phyloP scores from a whole-genome alignment of 2,329 filamentous ascomycete genomes.

The Ceratocystis albifundus region DNA sequence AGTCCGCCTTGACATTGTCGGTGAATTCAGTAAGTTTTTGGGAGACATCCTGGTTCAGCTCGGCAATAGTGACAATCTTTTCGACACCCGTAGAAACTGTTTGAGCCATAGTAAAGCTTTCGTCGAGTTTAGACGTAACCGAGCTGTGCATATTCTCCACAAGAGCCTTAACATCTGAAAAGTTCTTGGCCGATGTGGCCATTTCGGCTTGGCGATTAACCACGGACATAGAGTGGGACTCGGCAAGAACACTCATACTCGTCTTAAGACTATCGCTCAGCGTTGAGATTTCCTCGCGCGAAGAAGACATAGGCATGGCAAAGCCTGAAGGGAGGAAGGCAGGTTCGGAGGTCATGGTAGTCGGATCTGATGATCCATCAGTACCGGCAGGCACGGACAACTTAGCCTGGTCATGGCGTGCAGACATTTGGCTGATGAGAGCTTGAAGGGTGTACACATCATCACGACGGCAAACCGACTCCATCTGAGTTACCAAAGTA shows the following conservation, averaged over 20 bases:
- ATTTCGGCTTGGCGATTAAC: conserved; percentile 79
- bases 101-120: conserved; percentile 61
- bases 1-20: conserved; percentile 69
- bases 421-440: conserved; percentile 65
- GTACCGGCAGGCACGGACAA: conserved; percentile 30
- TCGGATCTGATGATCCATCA: neutral
- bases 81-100: conserved; percentile 38
- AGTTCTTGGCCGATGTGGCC: conserved; percentile 62
- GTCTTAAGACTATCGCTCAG: conserved; percentile 23
- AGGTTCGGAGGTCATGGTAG: neutral
- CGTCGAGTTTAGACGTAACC: conserved; percentile 63
- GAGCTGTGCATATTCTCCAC: conserved; percentile 69
- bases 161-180: conserved; percentile 65
- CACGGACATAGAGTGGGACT: conserved; percentile 64
- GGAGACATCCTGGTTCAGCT: conserved; percentile 44
- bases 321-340: conserved; percentile 16
- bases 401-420: conserved; percentile 63
- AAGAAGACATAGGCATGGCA: conserved; percentile 16
- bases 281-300: conserved; percentile 20
- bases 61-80: conserved; percentile 33
- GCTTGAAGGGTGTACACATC: conserved; percentile 68
- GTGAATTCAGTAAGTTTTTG: conserved; percentile 61
- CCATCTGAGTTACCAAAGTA: conserved; percentile 54
- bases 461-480: conserved; percentile 61
- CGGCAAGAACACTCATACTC: conserved; percentile 41